These are phyloP conservation scores for Picochlorum sp. DNA, from an alignment of 139 green algal genomes.

Conservation along the genomic window DNA sequence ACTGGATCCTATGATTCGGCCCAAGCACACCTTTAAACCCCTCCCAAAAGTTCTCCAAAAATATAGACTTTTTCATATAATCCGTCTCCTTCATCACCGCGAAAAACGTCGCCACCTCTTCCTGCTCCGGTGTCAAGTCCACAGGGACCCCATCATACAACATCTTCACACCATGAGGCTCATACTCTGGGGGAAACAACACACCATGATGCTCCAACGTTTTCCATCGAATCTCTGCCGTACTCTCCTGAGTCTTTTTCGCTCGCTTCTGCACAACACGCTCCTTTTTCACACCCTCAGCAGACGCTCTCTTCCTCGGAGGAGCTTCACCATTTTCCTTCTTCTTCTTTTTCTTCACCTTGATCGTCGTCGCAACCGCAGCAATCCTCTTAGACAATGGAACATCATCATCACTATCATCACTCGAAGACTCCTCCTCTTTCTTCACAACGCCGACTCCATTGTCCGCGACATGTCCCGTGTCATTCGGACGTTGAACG, in stretches of 20 bases:
- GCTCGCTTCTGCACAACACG: slow-evolving; percentile 5
- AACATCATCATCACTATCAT: slow-evolving; percentile 36
- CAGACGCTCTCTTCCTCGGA: neutral
- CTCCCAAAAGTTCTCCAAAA: slow-evolving; percentile 94
- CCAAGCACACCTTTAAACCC: slow-evolving; percentile 86
- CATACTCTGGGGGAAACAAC: slow-evolving; percentile 91
- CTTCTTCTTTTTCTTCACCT: neutral
- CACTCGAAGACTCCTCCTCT: slow-evolving; percentile 12
- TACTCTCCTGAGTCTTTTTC: neutral
- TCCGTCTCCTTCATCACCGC: slow-evolving; percentile 95
- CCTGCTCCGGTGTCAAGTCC: slow-evolving; percentile 70
- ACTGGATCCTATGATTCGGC: slow-evolving; percentile 77
- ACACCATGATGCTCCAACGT: slow-evolving; percentile 86
- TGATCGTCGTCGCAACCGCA: neutral
- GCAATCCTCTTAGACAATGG: slow-evolving; percentile 17
- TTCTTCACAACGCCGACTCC: neutral
- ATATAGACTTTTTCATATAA: slow-evolving; percentile 87
- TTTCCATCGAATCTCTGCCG: slow-evolving; percentile 69
- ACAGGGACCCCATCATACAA: slow-evolving; percentile 76
- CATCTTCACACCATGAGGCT: slow-evolving; percentile 92
- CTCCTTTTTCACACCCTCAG: slow-evolving; percentile 3
- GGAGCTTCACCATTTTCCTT: neutral
- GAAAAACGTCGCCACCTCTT: slow-evolving; percentile 92
- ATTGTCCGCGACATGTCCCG: slow-evolving; percentile 14
- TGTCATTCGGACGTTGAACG: slow-evolving; percentile 5